Percentiles rank a stretch among this genome's conserved stretches.
These are phyloP conservation scores for Agastache rugosa DNA, from an alignment of 257 asterid genomes.

Conservation along the genomic window DNA sequence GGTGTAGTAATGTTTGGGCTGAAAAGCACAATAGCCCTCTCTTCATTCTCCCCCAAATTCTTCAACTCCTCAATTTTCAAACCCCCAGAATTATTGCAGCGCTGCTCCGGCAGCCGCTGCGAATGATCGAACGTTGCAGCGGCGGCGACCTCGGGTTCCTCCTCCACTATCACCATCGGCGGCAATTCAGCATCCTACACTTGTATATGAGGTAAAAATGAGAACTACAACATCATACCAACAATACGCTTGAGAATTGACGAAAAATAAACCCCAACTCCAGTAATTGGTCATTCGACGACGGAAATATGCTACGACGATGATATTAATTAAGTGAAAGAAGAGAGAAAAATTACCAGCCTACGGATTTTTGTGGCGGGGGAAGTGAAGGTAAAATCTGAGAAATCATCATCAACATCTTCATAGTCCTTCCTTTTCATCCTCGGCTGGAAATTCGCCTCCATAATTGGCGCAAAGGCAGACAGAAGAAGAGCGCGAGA, in stretches of 20 bases:
- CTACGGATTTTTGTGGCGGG: constrained; percentile 77
- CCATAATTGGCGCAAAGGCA: constrained; percentile 28
- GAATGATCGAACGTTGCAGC: constrained; percentile 36
- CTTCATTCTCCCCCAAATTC: constrained; percentile 50
- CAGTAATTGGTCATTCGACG: background rate
- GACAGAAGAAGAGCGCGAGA: background rate
- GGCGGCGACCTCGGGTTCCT: constrained; percentile 45
- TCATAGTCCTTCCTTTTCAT: constrained; percentile 68
- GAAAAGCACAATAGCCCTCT: constrained; percentile 71
- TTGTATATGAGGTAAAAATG: background rate
- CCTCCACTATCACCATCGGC: constrained; percentile 58
- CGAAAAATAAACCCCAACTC: background rate
- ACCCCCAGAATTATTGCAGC: constrained; percentile 37
- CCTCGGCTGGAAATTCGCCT: constrained; percentile 40
- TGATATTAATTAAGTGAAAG: background rate
- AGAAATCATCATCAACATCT: constrained; percentile 47
- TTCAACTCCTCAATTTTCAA: constrained; percentile 66
- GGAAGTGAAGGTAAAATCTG: constrained; percentile 59
- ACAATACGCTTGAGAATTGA: background rate
- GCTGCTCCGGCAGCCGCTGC: constrained; percentile 30
- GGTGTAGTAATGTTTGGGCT: constrained; percentile 45
- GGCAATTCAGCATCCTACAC: constrained; percentile 63
- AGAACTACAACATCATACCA: background rate
- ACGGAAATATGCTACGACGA: background rate
- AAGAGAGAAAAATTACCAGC: constrained; percentile 42